A percentile compares a stretch with the other conserved stretches of the same genome.
Evolutionary conservation across 371 early-diverging fungal genomes (phyloP).

Genomic region (Circinella umbellata): DNA sequence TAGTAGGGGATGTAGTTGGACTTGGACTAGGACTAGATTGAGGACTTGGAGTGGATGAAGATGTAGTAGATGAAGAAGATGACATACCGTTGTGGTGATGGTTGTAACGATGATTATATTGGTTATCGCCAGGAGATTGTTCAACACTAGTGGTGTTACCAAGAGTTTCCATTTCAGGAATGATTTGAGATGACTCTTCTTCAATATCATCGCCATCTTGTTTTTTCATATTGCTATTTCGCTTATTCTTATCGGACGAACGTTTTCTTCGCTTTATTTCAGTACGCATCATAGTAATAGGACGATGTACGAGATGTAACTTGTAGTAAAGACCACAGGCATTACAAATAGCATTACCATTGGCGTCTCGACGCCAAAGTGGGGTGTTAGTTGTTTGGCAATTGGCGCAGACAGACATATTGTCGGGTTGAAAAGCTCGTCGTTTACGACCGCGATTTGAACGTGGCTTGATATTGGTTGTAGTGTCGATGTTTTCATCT

Average conservation of each 20-base stretch:
- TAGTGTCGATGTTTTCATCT: background rate
- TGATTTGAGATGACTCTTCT: background rate
- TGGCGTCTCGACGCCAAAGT: conserved; percentile 77
- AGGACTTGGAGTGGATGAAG: conserved; percentile 1
- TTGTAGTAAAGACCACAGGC: conserved; percentile 85
- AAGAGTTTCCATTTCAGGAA: background rate
- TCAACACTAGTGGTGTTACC: background rate
- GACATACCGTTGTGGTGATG: background rate
- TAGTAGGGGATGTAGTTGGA: conserved; percentile 11
- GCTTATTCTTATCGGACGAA: conserved; percentile 25
- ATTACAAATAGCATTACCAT: conserved; percentile 76
- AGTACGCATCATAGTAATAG: conserved; percentile 56
- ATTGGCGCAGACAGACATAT: conserved; percentile 61
- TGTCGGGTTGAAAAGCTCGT: conserved; percentile 12
- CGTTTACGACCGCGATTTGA: conserved; percentile 13
- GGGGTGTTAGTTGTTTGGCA: conserved; percentile 80
- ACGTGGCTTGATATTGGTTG: background rate
- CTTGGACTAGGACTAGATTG: conserved; percentile 2
- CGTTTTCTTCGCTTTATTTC: conserved; percentile 63
- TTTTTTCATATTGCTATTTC: background rate
- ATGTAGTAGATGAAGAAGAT: background rate
- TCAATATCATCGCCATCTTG: conserved; percentile 1
- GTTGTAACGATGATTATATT: background rate
- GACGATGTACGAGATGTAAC: conserved; percentile 68
- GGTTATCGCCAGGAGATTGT: background rate